Percentiles rank a stretch among this genome's conserved stretches.
These are phyloP conservation scores for Skeletonema menzelii DNA, from an alignment of 108 stramenopile genomes.

Conservation along the genomic window DNA sequence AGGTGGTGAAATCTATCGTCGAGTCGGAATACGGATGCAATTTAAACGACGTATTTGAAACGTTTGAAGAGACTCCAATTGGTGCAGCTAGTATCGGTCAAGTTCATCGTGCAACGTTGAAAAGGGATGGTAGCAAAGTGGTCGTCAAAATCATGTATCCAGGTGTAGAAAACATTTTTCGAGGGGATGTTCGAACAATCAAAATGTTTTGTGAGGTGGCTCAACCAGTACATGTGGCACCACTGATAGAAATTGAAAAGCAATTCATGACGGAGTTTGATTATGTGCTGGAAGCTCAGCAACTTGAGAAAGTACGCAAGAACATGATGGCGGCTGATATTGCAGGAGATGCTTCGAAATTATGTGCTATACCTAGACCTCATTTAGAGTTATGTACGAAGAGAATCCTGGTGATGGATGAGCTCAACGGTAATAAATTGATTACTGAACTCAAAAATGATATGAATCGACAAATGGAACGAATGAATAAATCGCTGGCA, in stretches of 20 bases:
- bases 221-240: slow-evolving; percentile 86
- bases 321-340: slow-evolving; percentile 70
- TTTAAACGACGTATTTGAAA: slow-evolving; percentile 57
- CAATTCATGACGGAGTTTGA: slow-evolving; percentile 97
- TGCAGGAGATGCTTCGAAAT: slow-evolving; percentile 35
- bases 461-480: slow-evolving; percentile 48
- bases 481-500: slow-evolving; percentile 48
- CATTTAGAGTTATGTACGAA: slow-evolving; percentile 71
- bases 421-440: slow-evolving; percentile 75
- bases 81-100: slow-evolving; percentile 88
- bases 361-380: slow-evolving; percentile 68
- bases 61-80: slow-evolving; percentile 78
- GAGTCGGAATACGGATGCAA: slow-evolving; percentile 56
- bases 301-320: slow-evolving; percentile 60
- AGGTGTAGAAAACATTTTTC: slow-evolving; percentile 69
- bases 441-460: slow-evolving; percentile 68
- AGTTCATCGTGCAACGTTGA: slow-evolving; percentile 79
- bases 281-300: slow-evolving; percentile 75
- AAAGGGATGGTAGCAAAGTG: slow-evolving; percentile 56
- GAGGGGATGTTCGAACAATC: slow-evolving; percentile 84
- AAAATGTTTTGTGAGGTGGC: slow-evolving; percentile 82
- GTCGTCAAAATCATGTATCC: slow-evolving; percentile 89
- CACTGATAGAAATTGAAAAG: slow-evolving; percentile 84
- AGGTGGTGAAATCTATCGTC: slow-evolving; percentile 63
- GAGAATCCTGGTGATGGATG: slow-evolving; percentile 84